A percentile compares a stretch with the other conserved stretches of the same genome.
Evolutionary conservation across 1,284 basidiomycete genomes (phyloP).

Genomic region (Austroboletus niveus): DNA sequence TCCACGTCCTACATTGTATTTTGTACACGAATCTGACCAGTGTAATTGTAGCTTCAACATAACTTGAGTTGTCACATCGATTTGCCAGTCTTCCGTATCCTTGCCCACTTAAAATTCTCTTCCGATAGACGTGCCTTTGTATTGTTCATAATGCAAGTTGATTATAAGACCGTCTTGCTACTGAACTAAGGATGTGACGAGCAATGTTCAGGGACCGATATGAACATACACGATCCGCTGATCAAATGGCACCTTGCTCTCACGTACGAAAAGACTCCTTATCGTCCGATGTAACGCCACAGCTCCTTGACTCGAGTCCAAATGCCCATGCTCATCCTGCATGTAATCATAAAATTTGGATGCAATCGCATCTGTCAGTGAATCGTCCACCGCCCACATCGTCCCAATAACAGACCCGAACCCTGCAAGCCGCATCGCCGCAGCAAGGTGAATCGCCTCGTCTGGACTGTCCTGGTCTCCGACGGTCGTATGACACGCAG

Average conservation of each 20-base stretch:
- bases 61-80: too few relatives aligned
- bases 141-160: too few relatives aligned
- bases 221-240: neutral
- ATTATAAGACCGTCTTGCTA: too few relatives aligned
- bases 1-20: too few relatives aligned
- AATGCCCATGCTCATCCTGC: neutral
- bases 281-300: neutral
- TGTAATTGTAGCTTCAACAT: too few relatives aligned
- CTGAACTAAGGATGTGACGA: too few relatives aligned
- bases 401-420: conserved; percentile 4
- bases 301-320: too few relatives aligned
- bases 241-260: neutral
- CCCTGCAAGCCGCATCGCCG: conserved; percentile 1
- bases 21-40: too few relatives aligned
- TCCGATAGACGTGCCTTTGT: too few relatives aligned
- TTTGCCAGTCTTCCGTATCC: too few relatives aligned
- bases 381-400: conserved; percentile 3
- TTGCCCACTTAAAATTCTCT: too few relatives aligned
- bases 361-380: neutral
- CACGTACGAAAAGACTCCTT: neutral
- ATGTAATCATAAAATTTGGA: conserved; percentile 5
- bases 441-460: conserved; percentile 22
- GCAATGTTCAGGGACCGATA: neutral
- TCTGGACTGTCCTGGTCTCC: conserved; percentile 12
- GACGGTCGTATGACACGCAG: conserved; percentile 27